Base-by-base conservation (phyloP, 2,329 filamentous ascomycete genomes). In the Epichloe coenophiala region DNA sequence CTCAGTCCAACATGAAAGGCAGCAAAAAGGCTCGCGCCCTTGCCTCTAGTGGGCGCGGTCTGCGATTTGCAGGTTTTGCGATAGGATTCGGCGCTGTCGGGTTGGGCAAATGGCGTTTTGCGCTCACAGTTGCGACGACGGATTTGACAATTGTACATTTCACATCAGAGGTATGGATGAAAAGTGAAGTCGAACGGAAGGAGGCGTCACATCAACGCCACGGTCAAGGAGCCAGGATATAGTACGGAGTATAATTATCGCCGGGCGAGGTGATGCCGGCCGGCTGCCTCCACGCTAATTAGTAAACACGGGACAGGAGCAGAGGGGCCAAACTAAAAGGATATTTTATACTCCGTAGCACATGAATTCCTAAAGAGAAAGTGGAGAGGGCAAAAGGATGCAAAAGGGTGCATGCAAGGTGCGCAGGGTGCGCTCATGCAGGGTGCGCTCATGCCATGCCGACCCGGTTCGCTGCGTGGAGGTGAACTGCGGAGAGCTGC, bases 251-350 rank as follows among this genome's bases (percentile, higher is more conserved):
- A 23, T 48, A 17, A 17, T 17, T 17, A 48, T 21, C 19, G n/a
- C 55, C 50, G 51, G 57, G 57, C 60, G 58, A 59, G 38, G 37
- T 48, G 42, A 56, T 58, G 50, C 52, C 54, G 57, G 56, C 54
- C 13, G n/a, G 45, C 9, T 23, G 35, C 41, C 41, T 43, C 55
- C 21, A 51, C 51, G 54, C 50, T 47, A 1, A 27, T 27, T 27
- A 27, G 23, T 27, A 49, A 43, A 50, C 53, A 53, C 45, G 53
- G 51, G 50, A 46, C 46, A 49, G 54, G 50, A 54, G 49, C 53
- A 56, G 27, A 31, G 27, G 27, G 15, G 40, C n/a, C 21, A 9
- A 13, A 8, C 27, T 56, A 57, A 31, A 2, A 56, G 59, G 55
- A 59, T 60, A 57, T 60, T 59, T 61, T 56, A 35, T 50, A 17